Evolutionary conservation across 805 yeast species (phyloP).

Genomic region (Candida montana): DNA sequence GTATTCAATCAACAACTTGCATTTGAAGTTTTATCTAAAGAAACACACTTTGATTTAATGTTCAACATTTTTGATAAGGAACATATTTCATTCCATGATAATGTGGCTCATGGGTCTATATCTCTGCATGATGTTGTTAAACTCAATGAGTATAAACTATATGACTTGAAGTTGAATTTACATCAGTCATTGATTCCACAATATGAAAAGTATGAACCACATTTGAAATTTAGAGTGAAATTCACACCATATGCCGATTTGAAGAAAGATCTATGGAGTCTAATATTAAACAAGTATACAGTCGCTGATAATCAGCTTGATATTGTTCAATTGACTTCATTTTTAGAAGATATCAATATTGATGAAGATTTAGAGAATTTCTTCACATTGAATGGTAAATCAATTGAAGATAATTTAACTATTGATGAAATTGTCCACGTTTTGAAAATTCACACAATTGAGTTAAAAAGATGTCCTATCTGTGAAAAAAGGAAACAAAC

Average conservation of each 20-base stretch:
- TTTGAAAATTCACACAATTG: slow-evolving; percentile 34
- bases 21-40: slow-evolving; percentile 68
- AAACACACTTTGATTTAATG: slow-evolving; percentile 57
- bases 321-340: slow-evolving; percentile 53
- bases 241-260: slow-evolving; percentile 62
- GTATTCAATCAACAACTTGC: slow-evolving; percentile 74
- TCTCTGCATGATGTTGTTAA: slow-evolving; percentile 45
- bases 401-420: slow-evolving; percentile 36
- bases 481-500: slow-evolving; percentile 64
- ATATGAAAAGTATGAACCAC: slow-evolving; percentile 37
- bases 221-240: slow-evolving; percentile 52
- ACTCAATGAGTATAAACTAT: slow-evolving; percentile 20
- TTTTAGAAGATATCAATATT: slow-evolving; percentile 40
- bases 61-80: slow-evolving; percentile 83
- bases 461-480: slow-evolving; percentile 63
- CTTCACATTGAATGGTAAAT: slow-evolving; percentile 14
- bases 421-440: slow-evolving; percentile 51
- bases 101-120: slow-evolving; percentile 62
- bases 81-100: slow-evolving; percentile 74
- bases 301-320: slow-evolving; percentile 31
- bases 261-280: slow-evolving; percentile 65
- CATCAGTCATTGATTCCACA: slow-evolving; percentile 12
- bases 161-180: slow-evolving; percentile 33
- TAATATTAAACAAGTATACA: slow-evolving; percentile 47
- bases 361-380: slow-evolving; percentile 20